Conservation (phyloP, 345 rosid genomes). For the Kernera saxatilis region DNA sequence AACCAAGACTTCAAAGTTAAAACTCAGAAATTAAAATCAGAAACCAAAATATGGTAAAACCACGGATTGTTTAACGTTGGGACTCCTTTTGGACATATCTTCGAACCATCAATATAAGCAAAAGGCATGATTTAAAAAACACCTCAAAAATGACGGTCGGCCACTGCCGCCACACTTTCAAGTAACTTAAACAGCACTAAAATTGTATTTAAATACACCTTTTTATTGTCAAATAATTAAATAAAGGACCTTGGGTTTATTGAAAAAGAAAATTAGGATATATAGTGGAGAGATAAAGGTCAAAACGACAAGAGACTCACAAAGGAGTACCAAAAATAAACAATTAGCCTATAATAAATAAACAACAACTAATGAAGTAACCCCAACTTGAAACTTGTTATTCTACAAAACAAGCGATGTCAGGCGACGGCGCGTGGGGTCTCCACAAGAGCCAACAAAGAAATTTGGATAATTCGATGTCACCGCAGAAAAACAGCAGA, state of each 20-base stretch:
- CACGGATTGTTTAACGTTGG: background rate
- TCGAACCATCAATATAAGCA: background rate
- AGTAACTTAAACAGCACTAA: background rate
- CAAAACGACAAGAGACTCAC: slow-evolving; percentile 1
- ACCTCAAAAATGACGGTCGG: slow-evolving; percentile 13
- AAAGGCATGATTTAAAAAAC: background rate
- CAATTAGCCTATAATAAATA: background rate
- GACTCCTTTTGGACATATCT: slow-evolving; percentile 2
- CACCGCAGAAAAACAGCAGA: slow-evolving; percentile 10
- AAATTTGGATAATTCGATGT: background rate
- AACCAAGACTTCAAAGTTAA: background rate
- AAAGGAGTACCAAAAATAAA: background rate
- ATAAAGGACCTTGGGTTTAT: background rate
- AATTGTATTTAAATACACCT: background rate
- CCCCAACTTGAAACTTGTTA: background rate
- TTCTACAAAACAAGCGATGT: background rate
- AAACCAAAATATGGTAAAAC: background rate
- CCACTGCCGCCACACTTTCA: slow-evolving; percentile 26
- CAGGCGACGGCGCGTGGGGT: slow-evolving; percentile 27
- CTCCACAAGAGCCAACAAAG: background rate
- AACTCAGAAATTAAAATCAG: background rate
- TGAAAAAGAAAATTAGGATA: background rate
- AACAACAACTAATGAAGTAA: background rate
- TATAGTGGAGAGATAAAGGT: background rate
- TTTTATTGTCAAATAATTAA: background rate